Percentiles rank a stretch among this genome's conserved stretches.
Evolutionary conservation across 192 early-diverging fungal genomes (phyloP).

Genomic region (Coemansia sp.): DNA sequence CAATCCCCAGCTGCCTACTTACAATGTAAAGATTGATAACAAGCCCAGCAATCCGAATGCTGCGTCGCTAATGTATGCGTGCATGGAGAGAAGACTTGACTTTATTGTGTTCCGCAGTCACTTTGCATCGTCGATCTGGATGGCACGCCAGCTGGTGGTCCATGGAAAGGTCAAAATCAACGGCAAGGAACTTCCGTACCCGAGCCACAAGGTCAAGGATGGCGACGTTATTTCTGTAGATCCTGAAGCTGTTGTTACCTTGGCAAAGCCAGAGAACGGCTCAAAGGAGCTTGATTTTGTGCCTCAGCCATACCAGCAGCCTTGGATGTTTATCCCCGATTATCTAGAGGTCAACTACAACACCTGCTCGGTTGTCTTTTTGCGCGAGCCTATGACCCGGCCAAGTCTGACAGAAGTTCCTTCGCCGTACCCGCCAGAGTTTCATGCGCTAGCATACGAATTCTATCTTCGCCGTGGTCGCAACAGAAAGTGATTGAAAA

Average conservation of each 20-base stretch:
- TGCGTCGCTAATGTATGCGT: constrained; percentile 77
- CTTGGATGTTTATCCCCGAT: constrained; percentile 94
- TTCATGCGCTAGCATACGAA: constrained; percentile 89
- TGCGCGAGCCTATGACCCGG: constrained; percentile 85
- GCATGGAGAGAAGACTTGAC: constrained; percentile 90
- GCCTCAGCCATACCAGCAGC: constrained; percentile 77
- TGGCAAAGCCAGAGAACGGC: constrained; percentile 58
- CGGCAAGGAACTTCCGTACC: constrained; percentile 73
- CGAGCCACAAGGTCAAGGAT: constrained; percentile 76
- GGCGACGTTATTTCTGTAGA: constrained; percentile 88
- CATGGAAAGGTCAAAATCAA: constrained; percentile 92
- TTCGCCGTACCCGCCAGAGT: constrained; percentile 86
- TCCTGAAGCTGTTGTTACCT: constrained; percentile 66
- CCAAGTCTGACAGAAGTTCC: constrained; percentile 87
- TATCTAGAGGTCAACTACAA: constrained; percentile 98
- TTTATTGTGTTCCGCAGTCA: constrained; percentile 90
- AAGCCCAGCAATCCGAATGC: constrained; percentile 62
- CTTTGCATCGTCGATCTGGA: constrained; percentile 84
- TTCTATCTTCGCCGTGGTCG: constrained; percentile 75
- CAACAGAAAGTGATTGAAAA: constrained; percentile 32
- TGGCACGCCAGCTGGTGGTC: constrained; percentile 78
- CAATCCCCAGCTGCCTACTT: constrained; percentile 69
- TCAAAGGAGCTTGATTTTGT: constrained; percentile 60
- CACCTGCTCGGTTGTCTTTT: constrained; percentile 84
- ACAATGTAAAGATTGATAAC: constrained; percentile 53